Evolutionary conservation across 2,329 filamentous ascomycete species (phyloP), one percentile per base, ranked within the genome.

Genomic region (Trichoderma citrinoviride): DNA sequence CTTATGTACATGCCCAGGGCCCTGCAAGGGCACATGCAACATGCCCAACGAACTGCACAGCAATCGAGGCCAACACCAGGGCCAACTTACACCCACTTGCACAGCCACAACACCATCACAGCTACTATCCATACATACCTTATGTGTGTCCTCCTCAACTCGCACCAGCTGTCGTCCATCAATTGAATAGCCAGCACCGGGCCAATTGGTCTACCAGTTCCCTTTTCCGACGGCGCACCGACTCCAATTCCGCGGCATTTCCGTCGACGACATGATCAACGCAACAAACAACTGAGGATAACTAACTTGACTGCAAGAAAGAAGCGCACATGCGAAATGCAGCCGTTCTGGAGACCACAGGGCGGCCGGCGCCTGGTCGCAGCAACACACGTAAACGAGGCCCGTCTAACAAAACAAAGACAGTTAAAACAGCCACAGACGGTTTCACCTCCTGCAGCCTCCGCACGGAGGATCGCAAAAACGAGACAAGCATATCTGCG

Each of bases 221-320:
- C 25, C 19, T 19, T 27, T 37, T 60, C 43, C 44, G 29, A 49
- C 56, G 56, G 56, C 56, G n/a, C n/a, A n/a, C n/a, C n/a, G 44
- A 37, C 7, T 60, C 19, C 7, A 60, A 19, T 60, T 60, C 56
- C 56, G 56, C 43, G 56, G 44, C 44, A 37, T 57, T 7, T 33
- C n/a, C 23, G 10, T 25, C 17, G 25, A 33, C 19, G n/a, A n/a
- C n/a, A n/a, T n/a, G n/a, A n/a, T n/a, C n/a, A n/a, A n/a, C n/a
- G 17, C 5, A 52, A 52, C 19, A 2, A 14, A 14, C 19, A 6
- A 23, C 3, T 14, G 49, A 43, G 5, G 5, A n/a, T 4, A 19
- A 43, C 17, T 5, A 19, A 7, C n/a, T 19, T 44, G 10, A 44
- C 1, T 7, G 27, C 50, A 37, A 21, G 7, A 19, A 8, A 44